Evolutionary conservation across 305 asterid species (phyloP), one percentile per base, ranked within the genome.

Genomic region (Nicotiana rustica): DNA sequence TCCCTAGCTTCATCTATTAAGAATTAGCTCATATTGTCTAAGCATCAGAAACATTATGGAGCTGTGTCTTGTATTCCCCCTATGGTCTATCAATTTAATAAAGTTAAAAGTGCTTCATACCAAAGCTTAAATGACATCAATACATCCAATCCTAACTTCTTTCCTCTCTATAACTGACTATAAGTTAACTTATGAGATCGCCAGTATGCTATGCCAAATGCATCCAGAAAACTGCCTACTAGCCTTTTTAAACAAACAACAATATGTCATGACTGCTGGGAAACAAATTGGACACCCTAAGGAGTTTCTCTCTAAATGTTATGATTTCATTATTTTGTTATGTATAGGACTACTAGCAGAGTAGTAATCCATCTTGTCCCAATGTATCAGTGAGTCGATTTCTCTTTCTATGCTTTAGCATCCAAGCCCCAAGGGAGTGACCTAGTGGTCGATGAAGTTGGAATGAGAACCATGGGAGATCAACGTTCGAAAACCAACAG

Each of bases 1-100:
- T 64, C 69, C 69, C 69, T 64, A 64, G 38, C 38, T 64, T 64
- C 38, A 25, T 64, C 69, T 64, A 64, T 64, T 64, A 64, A 25
- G 69, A 25, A 64, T 25, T 5, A 64, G 69, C 8, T 64, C 31
- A 64, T 10, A 64, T 25, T 12, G 38, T 64, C 18, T 64, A 64
- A 10, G 29, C 2, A 31, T 64, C n/a, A 64, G n/a, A 64, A 64
- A 64, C 38, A 64, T 25, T 12, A 25, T 12, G 69, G 68, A 25
- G 38, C 38, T 3, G 2, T 64, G 38, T 64, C 69, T 25, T 64
- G 18, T 25, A 64, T 64, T 64, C 38, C 38, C 38, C 13, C 68
- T 64, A 64, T 64, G 13, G 1, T 25, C 38, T 6, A 64, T 25
- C 36, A 29, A 62, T 21, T 19, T 21, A 21, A 10, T 19, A 21